These are phyloP conservation scores for Cenchrus americanus DNA, from an alignment of 176 grass and related monocot species.

Conservation along the genomic window DNA sequence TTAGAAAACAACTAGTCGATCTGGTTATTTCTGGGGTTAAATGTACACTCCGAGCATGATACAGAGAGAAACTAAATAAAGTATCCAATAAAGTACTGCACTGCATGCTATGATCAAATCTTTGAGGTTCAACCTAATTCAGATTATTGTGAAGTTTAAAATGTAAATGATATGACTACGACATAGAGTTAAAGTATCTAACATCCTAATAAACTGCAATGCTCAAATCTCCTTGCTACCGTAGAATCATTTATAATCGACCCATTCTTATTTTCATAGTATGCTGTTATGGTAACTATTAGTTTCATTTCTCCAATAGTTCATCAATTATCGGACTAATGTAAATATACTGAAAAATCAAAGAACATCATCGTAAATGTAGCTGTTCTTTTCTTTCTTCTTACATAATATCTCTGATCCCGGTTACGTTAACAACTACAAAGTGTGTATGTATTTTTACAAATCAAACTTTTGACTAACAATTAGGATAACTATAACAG, in stretches of 20 bases:
- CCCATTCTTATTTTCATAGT: background rate
- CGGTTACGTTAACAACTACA: background rate
- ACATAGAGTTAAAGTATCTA: slow-evolving; percentile 1
- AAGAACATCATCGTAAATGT: background rate
- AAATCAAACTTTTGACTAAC: background rate
- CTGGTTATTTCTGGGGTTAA: slow-evolving; percentile 13
- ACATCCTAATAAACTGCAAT: background rate
- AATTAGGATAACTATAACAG: background rate
- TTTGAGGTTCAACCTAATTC: slow-evolving; percentile 12
- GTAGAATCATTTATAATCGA: background rate
- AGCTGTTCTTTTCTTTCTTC: background rate
- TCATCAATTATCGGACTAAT: slow-evolving; percentile 27
- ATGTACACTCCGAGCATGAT: background rate
- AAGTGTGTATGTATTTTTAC: background rate
- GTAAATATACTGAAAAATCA: background rate
- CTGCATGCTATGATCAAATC: background rate
- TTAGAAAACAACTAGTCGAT: background rate
- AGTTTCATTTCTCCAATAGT: background rate
- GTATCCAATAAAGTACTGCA: background rate
- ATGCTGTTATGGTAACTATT: background rate
- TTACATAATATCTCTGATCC: background rate
- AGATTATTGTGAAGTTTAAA: background rate
- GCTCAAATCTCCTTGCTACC: background rate
- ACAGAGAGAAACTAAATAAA: slow-evolving; percentile 8
- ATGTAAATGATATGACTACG: background rate